phyloP scores from a whole-genome alignment of 345 rosid genomes.

The Hibiscus mutabilis region DNA sequence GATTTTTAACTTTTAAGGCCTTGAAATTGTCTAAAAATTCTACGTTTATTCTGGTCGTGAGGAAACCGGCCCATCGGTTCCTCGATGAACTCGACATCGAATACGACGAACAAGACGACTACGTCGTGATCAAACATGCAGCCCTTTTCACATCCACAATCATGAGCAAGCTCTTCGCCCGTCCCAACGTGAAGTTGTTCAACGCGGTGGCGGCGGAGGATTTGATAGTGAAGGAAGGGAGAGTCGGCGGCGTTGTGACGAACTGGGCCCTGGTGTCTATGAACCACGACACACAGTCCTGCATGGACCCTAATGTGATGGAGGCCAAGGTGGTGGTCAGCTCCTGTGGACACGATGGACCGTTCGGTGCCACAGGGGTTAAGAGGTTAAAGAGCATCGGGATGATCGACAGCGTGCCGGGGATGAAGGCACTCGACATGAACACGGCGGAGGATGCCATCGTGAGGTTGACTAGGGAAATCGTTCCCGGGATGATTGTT shows the following conservation, averaged over 20 bases:
- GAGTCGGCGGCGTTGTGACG: slow-evolving; percentile 78
- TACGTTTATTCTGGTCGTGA: slow-evolving; percentile 48
- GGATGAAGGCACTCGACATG: slow-evolving; percentile 95
- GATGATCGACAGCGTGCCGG: slow-evolving; percentile 67
- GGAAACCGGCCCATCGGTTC: slow-evolving; percentile 88
- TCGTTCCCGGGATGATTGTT: slow-evolving; percentile 89
- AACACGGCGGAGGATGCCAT: slow-evolving; percentile 93
- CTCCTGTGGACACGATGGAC: slow-evolving; percentile 95
- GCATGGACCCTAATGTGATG: slow-evolving; percentile 99
- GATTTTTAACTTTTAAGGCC: neutral
- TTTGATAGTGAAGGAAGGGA: slow-evolving; percentile 67
- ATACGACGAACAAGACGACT: slow-evolving; percentile 82
- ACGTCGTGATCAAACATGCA: slow-evolving; percentile 86
- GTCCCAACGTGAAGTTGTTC: slow-evolving; percentile 94
- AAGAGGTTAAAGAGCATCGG: slow-evolving; percentile 89
- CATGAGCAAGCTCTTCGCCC: slow-evolving; percentile 92
- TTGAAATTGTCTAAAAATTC: neutral
- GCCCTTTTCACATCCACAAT: slow-evolving; percentile 95
- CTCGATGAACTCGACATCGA: slow-evolving; percentile 69
- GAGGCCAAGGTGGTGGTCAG: slow-evolving; percentile 97
- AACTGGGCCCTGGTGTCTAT: slow-evolving; percentile 92
- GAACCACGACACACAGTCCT: slow-evolving; percentile 93
- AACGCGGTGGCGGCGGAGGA: slow-evolving; percentile 95
- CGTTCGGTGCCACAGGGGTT: slow-evolving; percentile 86
- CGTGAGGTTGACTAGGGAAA: slow-evolving; percentile 71